phyloP scores from a whole-genome alignment of 352 stramenopile species.

The Globisporangium spinosum region DNA sequence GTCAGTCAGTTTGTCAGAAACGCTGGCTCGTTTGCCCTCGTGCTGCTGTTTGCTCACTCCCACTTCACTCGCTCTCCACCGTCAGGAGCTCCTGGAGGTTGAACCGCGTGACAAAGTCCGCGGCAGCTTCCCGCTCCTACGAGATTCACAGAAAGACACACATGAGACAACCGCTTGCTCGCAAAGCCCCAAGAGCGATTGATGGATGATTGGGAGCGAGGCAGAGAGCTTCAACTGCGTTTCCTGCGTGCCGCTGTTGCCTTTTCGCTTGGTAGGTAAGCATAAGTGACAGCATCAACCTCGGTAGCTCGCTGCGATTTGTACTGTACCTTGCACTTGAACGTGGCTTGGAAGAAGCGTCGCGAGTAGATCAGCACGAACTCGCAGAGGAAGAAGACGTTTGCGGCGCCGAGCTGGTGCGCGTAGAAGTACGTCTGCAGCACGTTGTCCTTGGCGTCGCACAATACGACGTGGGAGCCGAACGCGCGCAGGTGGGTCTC shows the following conservation, averaged over 20 bases:
- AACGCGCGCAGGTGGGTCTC: slow-evolving; percentile 38
- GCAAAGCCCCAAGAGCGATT: background rate
- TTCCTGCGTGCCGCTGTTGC: background rate
- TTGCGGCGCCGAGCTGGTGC: slow-evolving; percentile 35
- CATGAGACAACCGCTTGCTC: slow-evolving; percentile 12
- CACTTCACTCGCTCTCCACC: slow-evolving; percentile 25
- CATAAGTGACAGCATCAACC: background rate
- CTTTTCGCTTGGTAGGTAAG: background rate
- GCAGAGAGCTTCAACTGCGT: background rate
- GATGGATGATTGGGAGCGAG: slow-evolving; percentile 7
- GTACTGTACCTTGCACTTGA: slow-evolving; percentile 68
- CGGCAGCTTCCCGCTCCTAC: slow-evolving; percentile 44
- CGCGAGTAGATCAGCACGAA: slow-evolving; percentile 71
- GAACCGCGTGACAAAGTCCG: slow-evolving; percentile 66
- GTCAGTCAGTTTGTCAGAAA: background rate
- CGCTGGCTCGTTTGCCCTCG: background rate
- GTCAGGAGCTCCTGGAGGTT: slow-evolving; percentile 62
- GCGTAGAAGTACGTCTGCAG: slow-evolving; percentile 74
- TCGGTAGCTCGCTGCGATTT: background rate
- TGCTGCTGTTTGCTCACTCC: background rate
- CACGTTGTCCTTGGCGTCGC: slow-evolving; percentile 50
- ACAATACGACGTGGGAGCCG: slow-evolving; percentile 55
- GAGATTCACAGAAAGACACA: background rate
- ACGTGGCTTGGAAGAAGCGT: slow-evolving; percentile 79
- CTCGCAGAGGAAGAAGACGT: slow-evolving; percentile 62